phyloP scores from a whole-genome alignment of 495 filamentous ascomycete genomes.

The Monascus purpureus region DNA sequence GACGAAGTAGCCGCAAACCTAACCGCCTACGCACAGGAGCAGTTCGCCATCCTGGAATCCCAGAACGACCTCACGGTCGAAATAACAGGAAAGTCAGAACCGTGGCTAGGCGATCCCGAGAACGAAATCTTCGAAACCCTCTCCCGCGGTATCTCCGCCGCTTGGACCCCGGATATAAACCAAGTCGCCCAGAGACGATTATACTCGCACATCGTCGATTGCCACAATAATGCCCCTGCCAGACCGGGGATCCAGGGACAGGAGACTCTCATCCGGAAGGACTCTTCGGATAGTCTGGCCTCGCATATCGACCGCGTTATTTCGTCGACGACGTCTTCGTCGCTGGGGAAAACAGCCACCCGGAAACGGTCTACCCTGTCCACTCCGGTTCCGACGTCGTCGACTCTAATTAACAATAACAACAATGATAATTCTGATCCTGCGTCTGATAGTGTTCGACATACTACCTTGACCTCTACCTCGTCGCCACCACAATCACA shows the following conservation, averaged over 20 bases:
- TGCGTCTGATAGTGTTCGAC: background rate
- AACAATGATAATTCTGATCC: conserved; percentile 1
- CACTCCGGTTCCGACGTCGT: conserved; percentile 40
- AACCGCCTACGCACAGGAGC: conserved; percentile 48
- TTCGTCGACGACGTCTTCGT: conserved; percentile 29
- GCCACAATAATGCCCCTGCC: background rate
- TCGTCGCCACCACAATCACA: background rate
- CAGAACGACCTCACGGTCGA: conserved; percentile 69
- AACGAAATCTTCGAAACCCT: conserved; percentile 86
- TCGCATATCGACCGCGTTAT: conserved; percentile 35
- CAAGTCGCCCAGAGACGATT: conserved; percentile 16
- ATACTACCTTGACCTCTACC: background rate
- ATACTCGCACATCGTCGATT: conserved; percentile 3
- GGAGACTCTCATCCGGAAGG: conserved; percentile 17
- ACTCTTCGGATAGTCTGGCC: conserved; percentile 30
- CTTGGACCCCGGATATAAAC: conserved; percentile 42
- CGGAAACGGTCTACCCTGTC: conserved; percentile 23
- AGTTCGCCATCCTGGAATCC: conserved; percentile 59
- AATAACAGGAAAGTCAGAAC: conserved; percentile 85
- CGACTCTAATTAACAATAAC: conserved; percentile 34
- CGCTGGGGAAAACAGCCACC: conserved; percentile 18
- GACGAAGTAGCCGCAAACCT: conserved; percentile 55
- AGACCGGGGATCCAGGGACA: conserved; percentile 2
- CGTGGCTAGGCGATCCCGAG: conserved; percentile 85
- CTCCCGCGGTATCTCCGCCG: conserved; percentile 70